phyloP scores from a whole-genome alignment of 768 basidiomycete genomes.

The Russula olivacea region DNA sequence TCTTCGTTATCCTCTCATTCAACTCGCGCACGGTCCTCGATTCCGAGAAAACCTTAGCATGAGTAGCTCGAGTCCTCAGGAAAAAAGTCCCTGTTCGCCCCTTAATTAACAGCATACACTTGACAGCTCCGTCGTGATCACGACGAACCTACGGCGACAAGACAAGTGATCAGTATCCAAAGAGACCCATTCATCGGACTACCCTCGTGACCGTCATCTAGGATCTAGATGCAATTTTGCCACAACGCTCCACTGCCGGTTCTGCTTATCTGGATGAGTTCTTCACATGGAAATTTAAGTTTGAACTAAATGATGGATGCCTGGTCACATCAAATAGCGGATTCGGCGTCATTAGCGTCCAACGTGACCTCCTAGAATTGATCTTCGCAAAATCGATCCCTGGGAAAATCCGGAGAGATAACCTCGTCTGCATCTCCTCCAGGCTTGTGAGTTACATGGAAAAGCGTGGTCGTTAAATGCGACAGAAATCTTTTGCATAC shows the following conservation, averaged over 20 bases:
- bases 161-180: constrained; percentile 1
- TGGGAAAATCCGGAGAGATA: neutral
- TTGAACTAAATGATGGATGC: constrained; percentile 20
- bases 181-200: neutral
- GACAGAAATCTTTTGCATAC: too few relatives aligned
- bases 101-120: constrained; percentile 18
- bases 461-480: too few relatives aligned
- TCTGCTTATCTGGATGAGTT: constrained; percentile 6
- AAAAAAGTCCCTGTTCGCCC: constrained; percentile 12
- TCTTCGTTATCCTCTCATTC: neutral
- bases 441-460: too few relatives aligned
- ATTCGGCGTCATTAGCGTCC: constrained; percentile 9
- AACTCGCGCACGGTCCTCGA: neutral
- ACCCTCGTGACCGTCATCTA: neutral
- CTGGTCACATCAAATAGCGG: constrained; percentile 4
- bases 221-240: constrained; percentile 4
- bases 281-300: constrained; percentile 12
- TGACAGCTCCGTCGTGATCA: constrained; percentile 23
- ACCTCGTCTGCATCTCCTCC: too few relatives aligned
- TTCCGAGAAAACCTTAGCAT: neutral
- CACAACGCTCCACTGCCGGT: constrained; percentile 17
- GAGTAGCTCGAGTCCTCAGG: neutral
- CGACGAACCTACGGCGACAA: neutral
- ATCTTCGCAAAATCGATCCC: constrained; percentile 2
- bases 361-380: constrained; percentile 14